phyloP scores from a whole-genome alignment of 768 basidiomycete genomes.

The Xerocomus spinulosus region DNA sequence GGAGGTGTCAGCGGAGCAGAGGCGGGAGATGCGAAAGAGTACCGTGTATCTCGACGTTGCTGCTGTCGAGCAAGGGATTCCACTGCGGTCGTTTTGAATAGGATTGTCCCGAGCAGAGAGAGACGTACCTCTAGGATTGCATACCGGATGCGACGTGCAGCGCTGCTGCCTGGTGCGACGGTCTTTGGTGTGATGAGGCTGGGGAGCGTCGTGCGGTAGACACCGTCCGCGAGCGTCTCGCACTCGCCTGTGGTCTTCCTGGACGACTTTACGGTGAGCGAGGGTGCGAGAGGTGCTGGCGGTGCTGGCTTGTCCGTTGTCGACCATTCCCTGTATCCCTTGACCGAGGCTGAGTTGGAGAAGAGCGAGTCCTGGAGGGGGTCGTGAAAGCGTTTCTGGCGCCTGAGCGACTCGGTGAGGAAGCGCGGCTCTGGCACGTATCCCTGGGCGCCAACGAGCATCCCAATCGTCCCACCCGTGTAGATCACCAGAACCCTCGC shows the following conservation, averaged over 20 bases:
- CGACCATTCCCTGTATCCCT: slow-evolving; percentile 77
- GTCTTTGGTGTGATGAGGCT: slow-evolving; percentile 77
- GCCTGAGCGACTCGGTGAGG: slow-evolving; percentile 75
- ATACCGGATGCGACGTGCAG: slow-evolving; percentile 74
- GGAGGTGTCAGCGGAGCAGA: slow-evolving; percentile 8
- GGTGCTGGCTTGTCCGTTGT: slow-evolving; percentile 24
- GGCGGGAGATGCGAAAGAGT: not conserved
- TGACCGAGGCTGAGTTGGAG: slow-evolving; percentile 72
- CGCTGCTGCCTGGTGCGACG: slow-evolving; percentile 51
- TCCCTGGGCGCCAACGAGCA: slow-evolving; percentile 72
- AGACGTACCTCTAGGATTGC: slow-evolving; percentile 70
- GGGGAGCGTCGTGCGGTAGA: slow-evolving; percentile 72
- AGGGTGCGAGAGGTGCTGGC: slow-evolving; percentile 23
- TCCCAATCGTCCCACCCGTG: slow-evolving; percentile 88
- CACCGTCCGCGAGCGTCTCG: slow-evolving; percentile 49
- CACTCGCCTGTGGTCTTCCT: slow-evolving; percentile 48
- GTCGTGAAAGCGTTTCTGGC: slow-evolving; percentile 88
- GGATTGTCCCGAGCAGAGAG: not conserved
- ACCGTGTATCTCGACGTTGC: slow-evolving; percentile 84
- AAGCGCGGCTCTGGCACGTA: slow-evolving; percentile 87
- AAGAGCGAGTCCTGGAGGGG: slow-evolving; percentile 84
- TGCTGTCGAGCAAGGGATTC: slow-evolving; percentile 83
- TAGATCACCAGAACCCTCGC: slow-evolving; percentile 83
- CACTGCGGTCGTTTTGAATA: slow-evolving; percentile 47
- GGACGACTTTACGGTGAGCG: slow-evolving; percentile 61